Base-by-base conservation (phyloP, 805 yeast genomes). In the Sugiyamaella marilandica region DNA sequence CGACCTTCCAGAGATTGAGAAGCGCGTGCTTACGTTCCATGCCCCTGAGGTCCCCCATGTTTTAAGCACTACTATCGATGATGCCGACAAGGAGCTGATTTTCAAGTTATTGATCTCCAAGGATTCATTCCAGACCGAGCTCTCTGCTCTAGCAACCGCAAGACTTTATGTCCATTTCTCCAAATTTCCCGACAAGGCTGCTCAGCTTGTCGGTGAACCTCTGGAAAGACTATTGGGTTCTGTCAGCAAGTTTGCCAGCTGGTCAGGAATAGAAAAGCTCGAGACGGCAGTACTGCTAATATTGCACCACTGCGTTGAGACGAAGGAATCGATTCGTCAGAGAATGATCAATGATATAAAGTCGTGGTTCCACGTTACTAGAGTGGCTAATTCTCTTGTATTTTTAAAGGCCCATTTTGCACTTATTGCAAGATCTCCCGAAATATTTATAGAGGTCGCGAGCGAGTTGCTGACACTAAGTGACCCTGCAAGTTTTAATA, bases 281-380 rank as follows among this genome's bases (percentile, higher is more conserved):
- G 82, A 81, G 54, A 70, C 75, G 5, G 65, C 80, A 1, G 71
- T 83, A 18, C 72, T 81, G 0, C 70, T 80, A 10, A 69, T 89
- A 33, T 65, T 84, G 1, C 77, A 96, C 63, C 74, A 85, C 43
- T 83, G 90, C 53, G 81, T 84, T 64, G 97, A 90, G 65, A 77
- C 81, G 2, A 65, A 70, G 0, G 75, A 73, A 0, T 69, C 79
- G 10, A 69, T 88, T 4, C 70, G 73, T 29, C 70, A 70, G 9
- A 68, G 78, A 36, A 78, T 87, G 61, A 60, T 69, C 0, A 70
- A 75, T 19, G 89, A 84, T 52, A 64, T 87, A 10, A 65, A 74
- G 2, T 71, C 69, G 24, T 68, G 74, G 31, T 74, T 82, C 50
- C 14, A 45, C 9, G 37, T 47, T n/a, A 44, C 44, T 14, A 13